Conservation (phyloP, 2,329 filamentous ascomycete species). For the Xylariaceae sp. region DNA sequence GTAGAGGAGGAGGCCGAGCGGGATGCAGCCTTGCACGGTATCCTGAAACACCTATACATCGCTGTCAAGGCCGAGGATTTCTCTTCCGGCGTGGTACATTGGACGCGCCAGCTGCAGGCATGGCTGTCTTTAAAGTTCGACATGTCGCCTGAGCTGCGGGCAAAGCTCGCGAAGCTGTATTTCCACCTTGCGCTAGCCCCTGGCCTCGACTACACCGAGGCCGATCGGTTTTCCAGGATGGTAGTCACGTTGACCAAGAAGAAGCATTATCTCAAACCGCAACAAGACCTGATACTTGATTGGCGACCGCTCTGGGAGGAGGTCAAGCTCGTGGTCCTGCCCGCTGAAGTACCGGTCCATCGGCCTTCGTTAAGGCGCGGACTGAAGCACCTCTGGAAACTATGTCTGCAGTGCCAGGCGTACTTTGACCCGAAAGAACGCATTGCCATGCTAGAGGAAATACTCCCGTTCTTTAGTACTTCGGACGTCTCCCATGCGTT, state of each 20-base stretch:
- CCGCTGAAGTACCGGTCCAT: constrained; percentile 69
- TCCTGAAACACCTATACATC: constrained; percentile 90
- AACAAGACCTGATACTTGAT: constrained; percentile 83
- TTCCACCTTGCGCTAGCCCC: constrained; percentile 90
- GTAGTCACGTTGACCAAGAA: constrained; percentile 89
- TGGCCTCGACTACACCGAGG: constrained; percentile 72
- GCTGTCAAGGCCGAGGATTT: constrained; percentile 90
- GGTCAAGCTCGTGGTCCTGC: constrained; percentile 83
- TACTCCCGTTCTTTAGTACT: constrained; percentile 83
- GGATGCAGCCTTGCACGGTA: constrained; percentile 74
- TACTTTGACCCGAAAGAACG: constrained; percentile 91
- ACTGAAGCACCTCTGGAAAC: constrained; percentile 68
- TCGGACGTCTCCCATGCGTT: constrained; percentile 90
- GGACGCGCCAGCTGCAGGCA: constrained; percentile 91
- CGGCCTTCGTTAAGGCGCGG: constrained; percentile 51
- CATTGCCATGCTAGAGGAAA: constrained; percentile 72
- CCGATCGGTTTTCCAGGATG: constrained; percentile 94
- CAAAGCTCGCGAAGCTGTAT: constrained; percentile 82
- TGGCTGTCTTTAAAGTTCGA: constrained; percentile 98
- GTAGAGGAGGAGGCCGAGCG: constrained; percentile 76
- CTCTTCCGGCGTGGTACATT: constrained; percentile 86
- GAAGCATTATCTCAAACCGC: constrained; percentile 89
- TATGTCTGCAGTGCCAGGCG: constrained; percentile 82
- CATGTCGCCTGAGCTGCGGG: constrained; percentile 76
- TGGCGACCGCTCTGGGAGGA: constrained; percentile 93